Evolutionary conservation across 2,329 filamentous ascomycete species (phyloP).

Genomic region (Mariannaea sp.): DNA sequence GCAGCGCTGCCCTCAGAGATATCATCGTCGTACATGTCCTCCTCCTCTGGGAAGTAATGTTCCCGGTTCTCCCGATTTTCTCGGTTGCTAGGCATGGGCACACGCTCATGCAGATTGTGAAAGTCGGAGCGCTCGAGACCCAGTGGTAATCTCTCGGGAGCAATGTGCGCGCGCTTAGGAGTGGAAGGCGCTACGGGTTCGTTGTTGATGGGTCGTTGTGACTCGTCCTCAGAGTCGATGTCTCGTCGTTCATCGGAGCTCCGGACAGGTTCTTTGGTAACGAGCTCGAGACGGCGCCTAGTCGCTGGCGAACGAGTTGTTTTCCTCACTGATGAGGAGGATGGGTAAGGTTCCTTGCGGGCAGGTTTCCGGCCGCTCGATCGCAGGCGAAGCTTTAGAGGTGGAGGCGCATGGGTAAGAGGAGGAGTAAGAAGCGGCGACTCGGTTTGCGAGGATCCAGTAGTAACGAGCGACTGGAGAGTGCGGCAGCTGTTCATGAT

Average conservation of each 20-base stretch:
- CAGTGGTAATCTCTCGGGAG: slow-evolving; percentile 63
- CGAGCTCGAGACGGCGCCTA: slow-evolving; percentile 48
- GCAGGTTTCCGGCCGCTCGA: slow-evolving; percentile 43
- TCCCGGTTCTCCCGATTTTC: slow-evolving; percentile 9
- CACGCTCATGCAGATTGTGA: slow-evolving; percentile 49
- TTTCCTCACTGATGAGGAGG: slow-evolving; percentile 17
- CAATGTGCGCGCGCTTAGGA: slow-evolving; percentile 64
- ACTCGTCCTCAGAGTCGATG: slow-evolving; percentile 46
- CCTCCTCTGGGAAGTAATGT: neutral
- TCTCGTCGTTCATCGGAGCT: slow-evolving; percentile 36
- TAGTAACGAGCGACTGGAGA: slow-evolving; percentile 61
- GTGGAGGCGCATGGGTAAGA: slow-evolving; percentile 54
- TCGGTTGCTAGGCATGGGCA: slow-evolving; percentile 45
- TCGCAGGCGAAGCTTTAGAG: slow-evolving; percentile 61
- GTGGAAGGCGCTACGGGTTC: slow-evolving; percentile 51
- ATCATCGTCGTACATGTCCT: slow-evolving; percentile 35
- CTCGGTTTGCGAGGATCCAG: slow-evolving; percentile 38
- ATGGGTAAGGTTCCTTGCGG: slow-evolving; percentile 38
- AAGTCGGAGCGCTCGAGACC: slow-evolving; percentile 64
- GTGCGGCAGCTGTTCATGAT: slow-evolving; percentile 65
- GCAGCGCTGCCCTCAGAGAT: slow-evolving; percentile 48
- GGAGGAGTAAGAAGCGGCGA: slow-evolving; percentile 61
- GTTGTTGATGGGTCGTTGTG: slow-evolving; percentile 11
- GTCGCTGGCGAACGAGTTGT: slow-evolving; percentile 55
- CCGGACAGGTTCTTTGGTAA: slow-evolving; percentile 43